Percentiles rank a stretch among this genome's conserved stretches.
Evolutionary conservation across 345 rosid species (phyloP).

Genomic region (Pseudoturritis turrita): DNA sequence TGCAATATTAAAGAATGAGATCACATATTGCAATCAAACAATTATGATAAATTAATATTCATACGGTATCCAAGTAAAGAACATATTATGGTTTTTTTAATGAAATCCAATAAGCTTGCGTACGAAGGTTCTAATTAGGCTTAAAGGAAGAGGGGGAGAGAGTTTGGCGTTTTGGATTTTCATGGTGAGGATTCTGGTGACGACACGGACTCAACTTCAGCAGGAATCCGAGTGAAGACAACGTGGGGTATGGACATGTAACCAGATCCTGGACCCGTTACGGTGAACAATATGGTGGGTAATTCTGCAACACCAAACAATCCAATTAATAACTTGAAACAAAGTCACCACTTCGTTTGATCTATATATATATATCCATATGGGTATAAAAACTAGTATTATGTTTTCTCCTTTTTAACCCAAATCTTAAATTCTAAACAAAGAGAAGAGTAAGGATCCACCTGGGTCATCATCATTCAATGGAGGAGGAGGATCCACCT

Average conservation of each 20-base stretch:
- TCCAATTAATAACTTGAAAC: background rate
- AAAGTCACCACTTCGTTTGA: background rate
- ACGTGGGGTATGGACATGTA: conserved; percentile 9
- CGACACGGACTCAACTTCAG: background rate
- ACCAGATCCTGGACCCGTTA: conserved; percentile 11
- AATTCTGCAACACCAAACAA: background rate
- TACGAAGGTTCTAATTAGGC: background rate
- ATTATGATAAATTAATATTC: too few relatives aligned
- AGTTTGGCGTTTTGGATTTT: background rate
- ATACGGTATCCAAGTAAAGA: too few relatives aligned
- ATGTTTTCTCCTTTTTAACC: too few relatives aligned
- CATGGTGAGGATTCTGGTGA: background rate
- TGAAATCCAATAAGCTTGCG: too few relatives aligned
- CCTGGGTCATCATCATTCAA: background rate
- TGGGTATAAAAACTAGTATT: background rate
- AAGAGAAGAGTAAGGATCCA: background rate
- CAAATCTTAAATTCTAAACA: background rate
- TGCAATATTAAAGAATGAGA: too few relatives aligned
- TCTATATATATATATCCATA: background rate
- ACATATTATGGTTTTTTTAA: too few relatives aligned
- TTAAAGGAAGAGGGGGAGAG: background rate
- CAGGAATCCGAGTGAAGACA: background rate
- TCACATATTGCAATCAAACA: too few relatives aligned
- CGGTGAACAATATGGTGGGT: background rate
- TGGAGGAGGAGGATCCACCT: conserved; percentile 23